Conservation (phyloP, 345 rosid species). For the Murraya koenigii region DNA sequence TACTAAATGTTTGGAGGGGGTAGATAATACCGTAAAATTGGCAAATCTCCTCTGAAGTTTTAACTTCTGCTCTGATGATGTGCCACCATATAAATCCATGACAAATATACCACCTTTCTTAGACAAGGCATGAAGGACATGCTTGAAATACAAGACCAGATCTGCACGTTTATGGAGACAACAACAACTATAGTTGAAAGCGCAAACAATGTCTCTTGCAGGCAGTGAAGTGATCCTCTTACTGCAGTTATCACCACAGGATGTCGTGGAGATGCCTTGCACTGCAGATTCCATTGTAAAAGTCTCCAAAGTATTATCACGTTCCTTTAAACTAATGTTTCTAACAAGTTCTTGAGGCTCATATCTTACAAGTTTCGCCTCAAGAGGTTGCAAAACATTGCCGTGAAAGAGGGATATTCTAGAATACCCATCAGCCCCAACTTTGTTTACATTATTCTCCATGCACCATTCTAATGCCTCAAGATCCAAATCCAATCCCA, state of each 20-base stretch:
- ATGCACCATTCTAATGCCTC: slow-evolving; percentile 86
- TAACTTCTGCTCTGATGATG: slow-evolving; percentile 56
- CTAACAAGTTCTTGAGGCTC: slow-evolving; percentile 45
- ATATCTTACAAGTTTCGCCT: slow-evolving; percentile 54
- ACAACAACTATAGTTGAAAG: slow-evolving; percentile 92
- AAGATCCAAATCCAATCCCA: slow-evolving; percentile 82
- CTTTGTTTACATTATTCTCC: slow-evolving; percentile 64
- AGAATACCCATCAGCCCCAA: slow-evolving; percentile 63
- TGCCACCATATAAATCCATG: slow-evolving; percentile 69
- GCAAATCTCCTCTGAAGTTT: slow-evolving; percentile 79
- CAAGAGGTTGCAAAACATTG: slow-evolving; percentile 71
- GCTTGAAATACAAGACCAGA: slow-evolving; percentile 70
- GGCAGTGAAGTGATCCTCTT: slow-evolving; percentile 39
- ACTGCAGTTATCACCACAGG: slow-evolving; percentile 20
- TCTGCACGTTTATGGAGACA: slow-evolving; percentile 81
- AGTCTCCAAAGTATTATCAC: slow-evolving; percentile 16
- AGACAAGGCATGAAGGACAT: slow-evolving; percentile 59
- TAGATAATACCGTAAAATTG: slow-evolving; percentile 58
- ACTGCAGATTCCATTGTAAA: slow-evolving; percentile 20
- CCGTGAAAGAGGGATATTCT: slow-evolving; percentile 84
- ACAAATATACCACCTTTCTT: slow-evolving; percentile 79
- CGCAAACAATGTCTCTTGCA: slow-evolving; percentile 82
- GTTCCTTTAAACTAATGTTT: slow-evolving; percentile 41
- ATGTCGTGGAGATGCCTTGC: slow-evolving; percentile 15
- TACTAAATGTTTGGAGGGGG: neutral